Conservation (phyloP, 2,329 filamentous ascomycete species). For the Talaromyces sp. region DNA sequence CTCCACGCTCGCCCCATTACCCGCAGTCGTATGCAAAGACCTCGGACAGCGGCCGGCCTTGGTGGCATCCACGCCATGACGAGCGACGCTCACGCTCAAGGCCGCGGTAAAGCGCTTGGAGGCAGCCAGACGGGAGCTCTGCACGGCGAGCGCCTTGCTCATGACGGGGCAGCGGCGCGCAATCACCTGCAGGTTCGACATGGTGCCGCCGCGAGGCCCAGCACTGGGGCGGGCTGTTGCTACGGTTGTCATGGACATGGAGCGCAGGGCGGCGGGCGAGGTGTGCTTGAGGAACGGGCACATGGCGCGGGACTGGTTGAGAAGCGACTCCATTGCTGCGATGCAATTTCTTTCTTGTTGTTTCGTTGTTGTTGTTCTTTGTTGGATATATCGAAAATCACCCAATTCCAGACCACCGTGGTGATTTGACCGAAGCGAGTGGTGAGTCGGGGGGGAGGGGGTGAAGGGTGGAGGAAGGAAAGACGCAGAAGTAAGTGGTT, state of each 20-base stretch:
- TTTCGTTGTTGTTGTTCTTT: neutral
- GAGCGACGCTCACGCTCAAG: conserved; percentile 21
- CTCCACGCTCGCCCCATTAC: conserved; percentile 74
- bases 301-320: conserved; percentile 93
- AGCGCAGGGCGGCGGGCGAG: conserved; percentile 82
- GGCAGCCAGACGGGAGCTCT: conserved; percentile 47
- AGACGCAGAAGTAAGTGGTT: neutral
- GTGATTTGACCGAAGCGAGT: neutral
- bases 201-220: conserved; percentile 74
- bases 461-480: neutral
- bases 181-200: conserved; percentile 93
- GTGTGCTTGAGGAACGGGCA: conserved; percentile 97
- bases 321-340: conserved; percentile 69
- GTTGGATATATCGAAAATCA: neutral
- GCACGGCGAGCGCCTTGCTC: conserved; percentile 93
- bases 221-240: conserved; percentile 56
- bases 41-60: conserved; percentile 52
- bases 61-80: conserved; percentile 21
- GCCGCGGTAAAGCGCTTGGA: conserved; percentile 30
- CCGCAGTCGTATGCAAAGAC: conserved; percentile 72
- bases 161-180: conserved; percentile 96
- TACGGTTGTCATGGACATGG: conserved; percentile 61
- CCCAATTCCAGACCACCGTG: neutral
- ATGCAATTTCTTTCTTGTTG: neutral
- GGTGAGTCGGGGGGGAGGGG: neutral